phyloP scores from a whole-genome alignment of 2,329 filamentous ascomycete genomes.

The Zymoseptoria ardabiliae region DNA sequence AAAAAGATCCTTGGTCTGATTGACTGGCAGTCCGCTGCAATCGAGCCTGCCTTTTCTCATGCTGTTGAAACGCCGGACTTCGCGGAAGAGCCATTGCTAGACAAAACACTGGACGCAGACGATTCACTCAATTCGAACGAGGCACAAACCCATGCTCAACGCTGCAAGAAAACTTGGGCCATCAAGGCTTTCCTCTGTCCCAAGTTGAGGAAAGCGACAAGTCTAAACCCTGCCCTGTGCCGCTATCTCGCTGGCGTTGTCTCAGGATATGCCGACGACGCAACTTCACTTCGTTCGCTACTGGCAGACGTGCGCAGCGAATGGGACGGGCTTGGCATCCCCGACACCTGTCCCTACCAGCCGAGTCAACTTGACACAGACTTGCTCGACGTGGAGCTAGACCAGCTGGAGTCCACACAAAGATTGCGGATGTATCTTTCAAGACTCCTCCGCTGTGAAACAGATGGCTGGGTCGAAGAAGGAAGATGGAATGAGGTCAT shows the following conservation, averaged over 20 bases:
- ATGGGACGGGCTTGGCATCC: not conserved
- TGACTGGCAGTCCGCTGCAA: constrained; percentile 28
- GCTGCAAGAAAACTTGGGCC: not conserved
- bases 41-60: constrained; percentile 14
- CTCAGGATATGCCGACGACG: not conserved
- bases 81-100: constrained; percentile 4
- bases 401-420: constrained; percentile 1
- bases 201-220: not conserved
- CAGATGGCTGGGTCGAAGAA: constrained; percentile 1
- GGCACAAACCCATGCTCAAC: not conserved
- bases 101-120: not conserved
- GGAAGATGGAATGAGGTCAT: not conserved
- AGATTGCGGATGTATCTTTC: constrained; percentile 1
- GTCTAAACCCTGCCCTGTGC: not conserved
- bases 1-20: constrained; percentile 29
- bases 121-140: not conserved
- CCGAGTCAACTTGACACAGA: not conserved
- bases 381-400: not conserved
- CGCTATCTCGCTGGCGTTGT: not conserved
- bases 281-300: not conserved
- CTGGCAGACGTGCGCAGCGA: not conserved
- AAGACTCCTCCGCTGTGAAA: constrained; percentile 1
- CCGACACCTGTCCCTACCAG: not conserved
- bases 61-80: constrained; percentile 15
- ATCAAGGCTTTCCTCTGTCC: not conserved